These are phyloP conservation scores for Trichoderma hamatum DNA, from an alignment of 2,329 filamentous ascomycete genomes.

Conservation along the genomic window DNA sequence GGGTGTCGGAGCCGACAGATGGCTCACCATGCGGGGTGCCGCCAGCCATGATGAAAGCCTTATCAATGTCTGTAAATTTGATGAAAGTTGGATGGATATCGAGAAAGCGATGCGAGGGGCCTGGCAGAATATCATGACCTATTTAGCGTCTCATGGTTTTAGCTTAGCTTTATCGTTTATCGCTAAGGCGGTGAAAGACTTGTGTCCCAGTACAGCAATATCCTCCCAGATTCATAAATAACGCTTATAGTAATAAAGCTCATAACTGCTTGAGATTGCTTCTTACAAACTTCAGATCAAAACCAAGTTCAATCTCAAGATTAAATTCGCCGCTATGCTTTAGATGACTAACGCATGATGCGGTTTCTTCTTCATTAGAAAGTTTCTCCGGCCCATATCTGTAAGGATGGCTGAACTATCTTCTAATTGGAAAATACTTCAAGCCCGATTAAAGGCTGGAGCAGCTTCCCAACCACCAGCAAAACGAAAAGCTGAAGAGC, in stretches of 20 bases:
- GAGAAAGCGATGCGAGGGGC: conserved; percentile 7
- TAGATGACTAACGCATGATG: neutral
- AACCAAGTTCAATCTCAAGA: neutral
- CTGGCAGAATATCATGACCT: conserved; percentile 24
- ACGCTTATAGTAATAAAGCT: neutral
- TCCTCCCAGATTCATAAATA: neutral
- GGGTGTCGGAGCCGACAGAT: conserved; percentile 59
- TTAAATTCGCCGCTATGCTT: neutral
- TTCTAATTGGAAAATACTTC: conserved; percentile 79
- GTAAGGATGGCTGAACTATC: conserved; percentile 53
- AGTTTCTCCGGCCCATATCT: neutral
- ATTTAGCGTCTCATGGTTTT: neutral
- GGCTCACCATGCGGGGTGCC: conserved; percentile 54
- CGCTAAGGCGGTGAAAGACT: conserved; percentile 20
- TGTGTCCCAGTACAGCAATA: neutral
- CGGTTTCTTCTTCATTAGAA: neutral
- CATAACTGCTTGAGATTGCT: neutral
- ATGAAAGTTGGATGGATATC: conserved; percentile 5
- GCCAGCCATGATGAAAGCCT: conserved; percentile 55
- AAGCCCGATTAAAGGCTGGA: conserved; percentile 60
- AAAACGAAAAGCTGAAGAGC: conserved; percentile 48
- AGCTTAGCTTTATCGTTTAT: conserved; percentile 1
- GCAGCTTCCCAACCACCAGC: conserved; percentile 43
- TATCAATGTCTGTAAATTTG: conserved; percentile 16
- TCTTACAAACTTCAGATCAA: neutral